Evolutionary conservation across 2,329 filamentous ascomycete species (phyloP), one percentile per base, ranked within the genome.

Genomic region (Pseudocercospora fuligena): DNA sequence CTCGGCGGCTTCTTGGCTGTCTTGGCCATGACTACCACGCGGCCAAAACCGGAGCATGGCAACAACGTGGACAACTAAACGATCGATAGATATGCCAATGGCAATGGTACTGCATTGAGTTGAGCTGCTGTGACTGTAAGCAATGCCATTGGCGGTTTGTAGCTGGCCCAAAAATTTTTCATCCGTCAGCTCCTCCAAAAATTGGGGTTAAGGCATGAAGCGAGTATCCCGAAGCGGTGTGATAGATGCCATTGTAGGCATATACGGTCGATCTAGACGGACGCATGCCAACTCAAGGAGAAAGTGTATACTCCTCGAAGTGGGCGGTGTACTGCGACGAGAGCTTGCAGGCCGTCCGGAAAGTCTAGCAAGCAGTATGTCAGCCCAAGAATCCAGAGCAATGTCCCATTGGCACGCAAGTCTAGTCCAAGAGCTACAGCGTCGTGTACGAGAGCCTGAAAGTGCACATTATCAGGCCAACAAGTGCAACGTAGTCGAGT

Each of bases 1-100:
- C 33, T 60, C 19, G 57, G 57, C 57, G 29, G 23, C 57, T 19
- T 60, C 57, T 60, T 60, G 33, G 57, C 57, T 29, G n/a, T 56
- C 51, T 56, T 56, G 51, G 51, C 51, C 25, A 31, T 27, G 25
- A 56, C 51, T 56, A 27, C 27, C 23, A 29, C 27, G 51, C 51
- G 51, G 51, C 25, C n/a, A n/a, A n/a, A 31, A 54, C 51, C 51
- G 51, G 51, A 54, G 51, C 51, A 29, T 29, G 51, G 25, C 16
- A 29, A 31, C 25, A 29, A 16, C 51, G 51, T n/a, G 25, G 47
- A 51, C 47, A 51, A 11, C 9, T 51, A 3, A 23, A 51, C 47
- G 47, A 25, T 31, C 5, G 5, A 40, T 54, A 9, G 16, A 29
- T 29, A n/a, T 29, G 51, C 25, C 51, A 12, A n/a, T 33, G 16